Evolutionary conservation across 306 rosid species (phyloP).

Genomic region (Abrus pulchellus): DNA sequence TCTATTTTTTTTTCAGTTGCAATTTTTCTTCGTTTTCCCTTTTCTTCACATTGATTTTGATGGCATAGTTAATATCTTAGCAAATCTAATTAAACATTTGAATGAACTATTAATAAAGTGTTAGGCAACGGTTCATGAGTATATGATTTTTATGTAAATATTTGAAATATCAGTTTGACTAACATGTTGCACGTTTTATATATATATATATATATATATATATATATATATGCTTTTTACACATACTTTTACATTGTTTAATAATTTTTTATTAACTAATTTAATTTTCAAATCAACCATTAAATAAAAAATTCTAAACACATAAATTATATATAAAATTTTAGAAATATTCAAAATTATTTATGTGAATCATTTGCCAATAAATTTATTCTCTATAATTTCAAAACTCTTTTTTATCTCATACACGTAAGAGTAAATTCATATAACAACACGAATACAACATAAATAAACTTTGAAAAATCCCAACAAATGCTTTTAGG

Average conservation of each 20-base stretch:
- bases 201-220: too few relatives aligned
- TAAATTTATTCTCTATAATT: not conserved
- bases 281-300: too few relatives aligned
- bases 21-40: constrained; percentile 22
- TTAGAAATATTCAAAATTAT: not conserved
- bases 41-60: constrained; percentile 45
- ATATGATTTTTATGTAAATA: not conserved
- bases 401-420: not conserved
- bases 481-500: too few relatives aligned
- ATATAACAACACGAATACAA: not conserved
- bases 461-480: not conserved
- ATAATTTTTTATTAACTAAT: too few relatives aligned
- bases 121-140: not conserved
- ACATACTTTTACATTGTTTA: too few relatives aligned
- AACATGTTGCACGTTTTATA: too few relatives aligned
- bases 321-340: too few relatives aligned
- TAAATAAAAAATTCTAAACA: too few relatives aligned
- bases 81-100: constrained; percentile 18
- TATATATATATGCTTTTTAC: too few relatives aligned
- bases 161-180: not conserved
- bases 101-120: not conserved
- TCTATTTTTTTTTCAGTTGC: constrained; percentile 41
- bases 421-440: not conserved
- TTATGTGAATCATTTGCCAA: not conserved
- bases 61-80: constrained; percentile 6